Percentiles rank a stretch among this genome's conserved stretches.
phyloP scores from a whole-genome alignment of 345 rosid species.

The Hevea brasiliensis region DNA sequence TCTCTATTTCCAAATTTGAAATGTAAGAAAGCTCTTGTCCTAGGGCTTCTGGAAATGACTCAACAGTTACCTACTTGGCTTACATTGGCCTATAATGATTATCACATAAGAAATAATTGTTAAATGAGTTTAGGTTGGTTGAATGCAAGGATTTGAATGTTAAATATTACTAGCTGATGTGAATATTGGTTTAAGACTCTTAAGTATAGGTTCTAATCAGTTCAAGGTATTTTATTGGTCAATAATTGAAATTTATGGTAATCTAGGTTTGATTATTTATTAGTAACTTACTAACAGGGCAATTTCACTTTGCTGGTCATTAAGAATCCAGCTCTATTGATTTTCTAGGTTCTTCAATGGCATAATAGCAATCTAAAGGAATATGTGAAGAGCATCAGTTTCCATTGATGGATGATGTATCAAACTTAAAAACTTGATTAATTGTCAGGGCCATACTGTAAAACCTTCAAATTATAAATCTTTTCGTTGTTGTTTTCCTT shows the following conservation, averaged over 20 bases:
- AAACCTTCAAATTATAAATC: neutral
- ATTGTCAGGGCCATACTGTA: neutral
- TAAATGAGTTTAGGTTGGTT: neutral
- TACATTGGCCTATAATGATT: neutral
- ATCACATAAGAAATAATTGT: neutral
- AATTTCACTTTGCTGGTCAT: neutral
- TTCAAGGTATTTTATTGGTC: neutral
- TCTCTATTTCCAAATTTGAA: neutral
- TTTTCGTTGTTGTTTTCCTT: neutral
- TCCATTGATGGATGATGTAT: neutral
- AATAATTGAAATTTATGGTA: neutral
- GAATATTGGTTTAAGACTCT: neutral
- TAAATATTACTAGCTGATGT: neutral
- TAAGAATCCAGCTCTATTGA: neutral
- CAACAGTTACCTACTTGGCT: neutral
- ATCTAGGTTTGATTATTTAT: neutral
- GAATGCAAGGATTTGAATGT: neutral
- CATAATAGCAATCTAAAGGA: neutral
- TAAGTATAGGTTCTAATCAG: too few species aligned
- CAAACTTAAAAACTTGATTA: neutral
- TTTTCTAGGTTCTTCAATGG: neutral
- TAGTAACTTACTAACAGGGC: neutral
- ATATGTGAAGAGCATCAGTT: constrained; percentile 1
- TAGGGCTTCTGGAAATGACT: neutral
- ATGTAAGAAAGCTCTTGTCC: neutral